A percentile compares a stretch with the other conserved stretches of the same genome.
These are phyloP conservation scores for Cladosporium sphaerospermum DNA, from an alignment of 2,329 filamentous ascomycete species.

Conservation along the genomic window DNA sequence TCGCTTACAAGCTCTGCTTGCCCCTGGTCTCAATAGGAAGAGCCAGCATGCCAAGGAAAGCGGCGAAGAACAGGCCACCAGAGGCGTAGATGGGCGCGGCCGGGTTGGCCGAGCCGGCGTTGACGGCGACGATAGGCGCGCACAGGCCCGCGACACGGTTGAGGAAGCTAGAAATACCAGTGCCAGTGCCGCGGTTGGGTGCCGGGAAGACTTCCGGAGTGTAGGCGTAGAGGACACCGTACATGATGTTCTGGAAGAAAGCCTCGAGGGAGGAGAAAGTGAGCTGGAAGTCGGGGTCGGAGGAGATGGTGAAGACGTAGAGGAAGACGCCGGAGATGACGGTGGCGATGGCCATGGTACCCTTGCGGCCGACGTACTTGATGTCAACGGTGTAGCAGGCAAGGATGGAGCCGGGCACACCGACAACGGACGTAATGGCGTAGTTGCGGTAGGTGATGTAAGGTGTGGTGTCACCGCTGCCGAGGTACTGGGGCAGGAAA, in stretches of 20 bases:
- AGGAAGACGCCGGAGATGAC: constrained; percentile 62
- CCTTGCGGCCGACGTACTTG: constrained; percentile 65
- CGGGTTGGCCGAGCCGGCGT: constrained; percentile 34
- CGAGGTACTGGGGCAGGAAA: constrained; percentile 81
- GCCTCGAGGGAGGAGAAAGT: constrained; percentile 62
- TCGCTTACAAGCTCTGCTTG: constrained; percentile 34
- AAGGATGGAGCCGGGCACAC: constrained; percentile 69
- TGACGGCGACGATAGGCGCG: constrained; percentile 60
- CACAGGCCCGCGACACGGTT: constrained; percentile 62
- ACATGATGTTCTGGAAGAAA: constrained; percentile 69
- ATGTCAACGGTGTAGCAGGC: constrained; percentile 67
- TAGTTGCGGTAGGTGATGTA: constrained; percentile 66
- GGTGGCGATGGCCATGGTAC: constrained; percentile 64
- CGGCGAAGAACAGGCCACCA: constrained; percentile 39
- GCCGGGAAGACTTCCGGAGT: constrained; percentile 73
- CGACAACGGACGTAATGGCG: constrained; percentile 69
- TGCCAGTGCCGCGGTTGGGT: constrained; percentile 64
- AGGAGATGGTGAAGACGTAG: constrained; percentile 58
- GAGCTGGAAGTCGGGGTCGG: constrained; percentile 53
- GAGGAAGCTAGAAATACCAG: constrained; percentile 64
- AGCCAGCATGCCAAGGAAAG: constrained; percentile 37
- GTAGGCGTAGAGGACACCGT: constrained; percentile 69
- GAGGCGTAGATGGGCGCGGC: constrained; percentile 39
- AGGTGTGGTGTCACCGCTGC: constrained; percentile 34
- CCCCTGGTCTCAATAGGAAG: constrained; percentile 41